Conservation (phyloP, 2,329 filamentous ascomycete species). For the Hypoxylon sp. region DNA sequence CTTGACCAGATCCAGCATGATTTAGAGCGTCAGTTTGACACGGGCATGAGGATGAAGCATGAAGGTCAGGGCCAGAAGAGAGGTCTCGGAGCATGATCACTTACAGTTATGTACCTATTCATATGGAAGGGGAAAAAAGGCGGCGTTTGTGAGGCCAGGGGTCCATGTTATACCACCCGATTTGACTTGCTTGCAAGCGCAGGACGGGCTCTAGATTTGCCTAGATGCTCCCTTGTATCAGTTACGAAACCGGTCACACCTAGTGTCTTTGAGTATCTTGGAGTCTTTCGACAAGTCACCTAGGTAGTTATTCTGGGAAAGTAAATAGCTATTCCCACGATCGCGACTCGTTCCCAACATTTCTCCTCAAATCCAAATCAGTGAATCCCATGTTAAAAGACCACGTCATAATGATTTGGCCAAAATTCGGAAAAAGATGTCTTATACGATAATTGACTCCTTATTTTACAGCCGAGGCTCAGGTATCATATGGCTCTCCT, state of each 20-base stretch:
- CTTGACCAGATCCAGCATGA: conserved; percentile 58
- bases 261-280: conserved; percentile 1
- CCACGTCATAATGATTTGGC: not conserved
- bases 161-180: conserved; percentile 42
- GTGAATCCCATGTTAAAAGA: not conserved
- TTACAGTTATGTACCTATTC: conserved; percentile 32
- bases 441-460: conserved; percentile 20
- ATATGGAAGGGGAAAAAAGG: no score
- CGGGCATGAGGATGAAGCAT: conserved; percentile 68
- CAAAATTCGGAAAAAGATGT: not conserved
- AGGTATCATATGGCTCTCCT: conserved; percentile 36
- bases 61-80: conserved; percentile 63
- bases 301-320: not conserved
- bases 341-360: not conserved
- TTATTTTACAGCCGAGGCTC: conserved; percentile 28
- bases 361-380: not conserved
- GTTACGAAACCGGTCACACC: conserved; percentile 17
- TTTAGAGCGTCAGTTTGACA: conserved; percentile 68
- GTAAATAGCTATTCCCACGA: not conserved
- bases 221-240: conserved; percentile 11
- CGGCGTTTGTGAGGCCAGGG: conserved; percentile 41
- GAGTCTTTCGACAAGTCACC: not conserved
- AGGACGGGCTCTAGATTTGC: not conserved
- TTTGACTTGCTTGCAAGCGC: conserved; percentile 17
- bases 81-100: conserved; percentile 62